phyloP scores from a whole-genome alignment of 2,329 filamentous ascomycete genomes.

The Fusarium marasasianum region DNA sequence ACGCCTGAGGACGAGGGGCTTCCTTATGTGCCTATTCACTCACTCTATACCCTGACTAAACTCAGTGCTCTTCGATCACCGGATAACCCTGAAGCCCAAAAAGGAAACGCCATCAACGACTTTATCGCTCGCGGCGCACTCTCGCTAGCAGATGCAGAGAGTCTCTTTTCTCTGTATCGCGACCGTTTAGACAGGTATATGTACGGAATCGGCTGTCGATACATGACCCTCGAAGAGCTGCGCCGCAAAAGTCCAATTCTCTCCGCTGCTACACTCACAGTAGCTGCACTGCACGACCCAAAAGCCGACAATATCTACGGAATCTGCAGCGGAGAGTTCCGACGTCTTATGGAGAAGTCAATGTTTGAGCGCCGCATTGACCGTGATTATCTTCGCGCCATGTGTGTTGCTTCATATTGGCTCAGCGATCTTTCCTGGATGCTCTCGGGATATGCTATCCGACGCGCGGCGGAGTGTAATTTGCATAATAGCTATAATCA shows the following conservation, averaged over 20 bases:
- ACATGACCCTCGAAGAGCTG: conserved; percentile 59
- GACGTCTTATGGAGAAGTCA: conserved; percentile 61
- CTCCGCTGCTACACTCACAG: conserved; percentile 65
- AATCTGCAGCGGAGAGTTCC: conserved; percentile 65
- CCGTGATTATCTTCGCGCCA: conserved; percentile 65
- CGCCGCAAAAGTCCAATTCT: conserved; percentile 65
- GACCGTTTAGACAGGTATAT: conserved; percentile 62
- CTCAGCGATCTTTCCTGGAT: conserved; percentile 71
- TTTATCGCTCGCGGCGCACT: conserved; percentile 54
- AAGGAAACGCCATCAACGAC: conserved; percentile 42
- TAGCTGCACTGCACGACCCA: conserved; percentile 67
- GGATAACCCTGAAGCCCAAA: conserved; percentile 40
- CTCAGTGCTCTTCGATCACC: conserved; percentile 50
- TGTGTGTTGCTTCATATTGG: conserved; percentile 72
- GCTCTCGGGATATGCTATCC: conserved; percentile 63
- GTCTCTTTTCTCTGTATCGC: conserved; percentile 61
- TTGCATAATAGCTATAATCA: conserved; percentile 54
- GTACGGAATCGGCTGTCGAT: conserved; percentile 62
- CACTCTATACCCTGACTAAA: conserved; percentile 51
- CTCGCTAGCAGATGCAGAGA: conserved; percentile 58
- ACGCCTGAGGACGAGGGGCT: conserved; percentile 48
- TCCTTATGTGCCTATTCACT: conserved; percentile 52
- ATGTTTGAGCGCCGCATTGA: conserved; percentile 51
- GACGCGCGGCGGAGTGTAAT: conserved; percentile 59
- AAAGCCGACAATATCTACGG: conserved; percentile 62